Base-by-base conservation (phyloP, 1,284 basidiomycete genomes). In the Rhodotorula sp. region DNA sequence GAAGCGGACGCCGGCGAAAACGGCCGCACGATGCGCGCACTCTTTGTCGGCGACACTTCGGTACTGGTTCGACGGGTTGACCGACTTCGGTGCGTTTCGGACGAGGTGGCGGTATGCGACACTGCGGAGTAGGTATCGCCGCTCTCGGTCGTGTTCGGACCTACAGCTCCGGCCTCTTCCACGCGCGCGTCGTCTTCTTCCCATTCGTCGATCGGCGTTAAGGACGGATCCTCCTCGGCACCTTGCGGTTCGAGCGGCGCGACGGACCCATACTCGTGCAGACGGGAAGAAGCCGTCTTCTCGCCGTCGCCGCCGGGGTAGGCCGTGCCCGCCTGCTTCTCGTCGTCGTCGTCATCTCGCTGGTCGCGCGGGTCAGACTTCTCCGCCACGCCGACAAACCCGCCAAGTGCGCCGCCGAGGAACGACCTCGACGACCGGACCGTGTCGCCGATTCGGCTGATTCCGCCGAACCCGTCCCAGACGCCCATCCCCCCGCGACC, bases 391-490 rank as follows among this genome's bases (percentile, higher is more conserved):
- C 67, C 51, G 26, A 70, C 54, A 58, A 75, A 75, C 52, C 70
- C 73, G 34, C 73, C 73, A 14, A 75, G 61, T 8, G 71, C 71
- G 3, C 54, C 64, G 16, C 68, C 68, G 16, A 75, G 62, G 62
- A 70, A 75, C n/a, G 62, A 65, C 10, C n/a, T 68, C 34, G 62
- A 64, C 5, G 60, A 54, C 54, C 46, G 63, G 7, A 68, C 26
- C 26, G 70, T 58, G 26, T 56, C 69, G 10, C n/a, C 31, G 16
- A 67, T 5, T 2, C 43, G 8, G 18, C 34, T 23, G 21, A 34
- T 20, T 5, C 60, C 58, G 43, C 68, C 67, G 23, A 69, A 72
- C 2, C 67, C 66, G 26, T 65, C 64, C 73, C 73, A 75, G 39
- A 75, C 64, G 23, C 63, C 73, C 21, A 61, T 52, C 4, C 73